A percentile compares a stretch with the other conserved stretches of the same genome.
Evolutionary conservation across 352 stramenopile species (phyloP).

Genomic region (Phytophthora hibernalis): DNA sequence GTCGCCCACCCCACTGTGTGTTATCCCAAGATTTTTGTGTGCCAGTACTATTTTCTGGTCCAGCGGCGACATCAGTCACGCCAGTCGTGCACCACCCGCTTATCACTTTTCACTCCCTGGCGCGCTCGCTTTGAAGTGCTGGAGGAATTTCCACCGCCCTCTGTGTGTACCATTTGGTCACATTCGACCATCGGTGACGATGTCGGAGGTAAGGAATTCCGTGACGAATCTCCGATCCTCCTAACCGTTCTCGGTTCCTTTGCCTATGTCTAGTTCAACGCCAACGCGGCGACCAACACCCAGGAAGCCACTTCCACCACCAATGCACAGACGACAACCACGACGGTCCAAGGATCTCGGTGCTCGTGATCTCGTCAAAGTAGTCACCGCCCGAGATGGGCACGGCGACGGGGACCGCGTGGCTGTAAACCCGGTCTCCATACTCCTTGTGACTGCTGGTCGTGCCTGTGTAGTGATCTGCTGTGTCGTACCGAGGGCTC

Average conservation of each 20-base stretch:
- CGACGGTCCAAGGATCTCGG: slow-evolving; percentile 31
- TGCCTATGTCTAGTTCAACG: slow-evolving; percentile 8
- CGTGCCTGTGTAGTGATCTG: slow-evolving; percentile 28
- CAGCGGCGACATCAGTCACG: slow-evolving; percentile 12
- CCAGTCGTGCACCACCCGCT: slow-evolving; percentile 24
- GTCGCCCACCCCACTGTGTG: no score
- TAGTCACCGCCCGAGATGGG: slow-evolving; percentile 32
- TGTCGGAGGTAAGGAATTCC: slow-evolving; percentile 31
- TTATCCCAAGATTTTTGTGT: no score
- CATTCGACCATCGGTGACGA: slow-evolving; percentile 10
- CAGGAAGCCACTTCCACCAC: slow-evolving; percentile 22
- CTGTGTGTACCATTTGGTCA: background rate
- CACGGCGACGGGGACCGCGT: slow-evolving; percentile 25
- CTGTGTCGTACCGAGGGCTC: slow-evolving; percentile 26
- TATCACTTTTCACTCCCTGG: background rate
- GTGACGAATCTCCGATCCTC: background rate
- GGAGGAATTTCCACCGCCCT: background rate
- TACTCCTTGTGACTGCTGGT: slow-evolving; percentile 34
- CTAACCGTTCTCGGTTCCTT: slow-evolving; percentile 16
- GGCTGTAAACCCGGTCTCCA: slow-evolving; percentile 29
- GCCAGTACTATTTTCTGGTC: no score
- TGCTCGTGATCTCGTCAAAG: slow-evolving; percentile 36
- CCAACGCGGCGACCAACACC: slow-evolving; percentile 9
- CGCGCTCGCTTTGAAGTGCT: slow-evolving; percentile 15
- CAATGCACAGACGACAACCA: slow-evolving; percentile 31